Percentiles rank a stretch among this genome's conserved stretches.
phyloP scores from a whole-genome alignment of 1,139 yeast genomes.

The Kurtzmaniella quercitrusa region DNA sequence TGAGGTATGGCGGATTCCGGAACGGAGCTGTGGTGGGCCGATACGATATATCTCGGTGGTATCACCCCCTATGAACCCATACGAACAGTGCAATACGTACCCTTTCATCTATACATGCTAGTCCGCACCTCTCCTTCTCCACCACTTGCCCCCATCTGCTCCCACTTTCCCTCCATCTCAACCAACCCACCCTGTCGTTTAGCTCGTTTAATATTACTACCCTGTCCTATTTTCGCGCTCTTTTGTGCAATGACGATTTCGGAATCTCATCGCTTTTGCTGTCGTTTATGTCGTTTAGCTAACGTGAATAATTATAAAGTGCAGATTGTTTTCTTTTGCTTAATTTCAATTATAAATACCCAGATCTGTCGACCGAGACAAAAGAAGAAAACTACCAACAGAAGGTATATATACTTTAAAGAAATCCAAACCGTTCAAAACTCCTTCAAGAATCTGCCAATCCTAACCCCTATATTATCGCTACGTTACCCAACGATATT shows the following conservation, averaged over 20 bases:
- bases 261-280: constrained; percentile 5
- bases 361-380: neutral
- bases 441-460: too few species aligned
- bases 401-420: too few species aligned
- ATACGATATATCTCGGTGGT: too few species aligned
- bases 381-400: too few species aligned
- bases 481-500: neutral
- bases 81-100: too few species aligned
- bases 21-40: neutral
- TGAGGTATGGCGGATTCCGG: neutral
- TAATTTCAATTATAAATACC: neutral
- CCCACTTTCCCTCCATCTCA: neutral
- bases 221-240: neutral
- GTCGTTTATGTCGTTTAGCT: constrained; percentile 5
- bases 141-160: neutral
- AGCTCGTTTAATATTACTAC: neutral
- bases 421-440: too few species aligned
- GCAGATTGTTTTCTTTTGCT: neutral
- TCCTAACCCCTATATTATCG: neutral
- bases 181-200: neutral
- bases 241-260: constrained; percentile 8
- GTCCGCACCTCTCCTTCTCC: too few species aligned
- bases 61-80: too few species aligned
- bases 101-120: too few species aligned
- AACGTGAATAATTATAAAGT: neutral